phyloP scores from a whole-genome alignment of 2,329 filamentous ascomycete species.

The Lasiodiplodia sp. region DNA sequence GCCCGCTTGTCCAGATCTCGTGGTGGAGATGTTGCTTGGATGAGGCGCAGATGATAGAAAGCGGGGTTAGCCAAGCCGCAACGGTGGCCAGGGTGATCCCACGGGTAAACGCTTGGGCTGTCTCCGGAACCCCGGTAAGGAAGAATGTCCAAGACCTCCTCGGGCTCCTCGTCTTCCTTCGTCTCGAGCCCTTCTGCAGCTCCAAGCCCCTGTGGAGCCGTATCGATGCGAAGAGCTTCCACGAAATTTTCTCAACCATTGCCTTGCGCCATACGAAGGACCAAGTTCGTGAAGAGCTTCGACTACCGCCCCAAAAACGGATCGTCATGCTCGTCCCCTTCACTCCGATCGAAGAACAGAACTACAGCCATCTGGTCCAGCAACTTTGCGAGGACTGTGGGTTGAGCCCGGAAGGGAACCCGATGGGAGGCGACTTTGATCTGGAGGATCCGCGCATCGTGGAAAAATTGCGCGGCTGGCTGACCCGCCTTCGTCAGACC shows the following conservation, averaged over 20 bases:
- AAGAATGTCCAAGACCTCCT: conserved; percentile 80
- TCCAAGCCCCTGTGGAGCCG: conserved; percentile 71
- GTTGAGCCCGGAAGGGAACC: conserved; percentile 69
- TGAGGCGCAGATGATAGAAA: conserved; percentile 93
- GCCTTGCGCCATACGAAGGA: conserved; percentile 87
- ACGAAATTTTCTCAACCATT: conserved; percentile 72
- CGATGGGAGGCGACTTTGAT: conserved; percentile 69
- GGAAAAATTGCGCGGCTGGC: conserved; percentile 79
- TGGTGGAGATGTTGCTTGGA: conserved; percentile 86
- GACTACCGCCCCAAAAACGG: conserved; percentile 81
- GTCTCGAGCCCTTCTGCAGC: conserved; percentile 77
- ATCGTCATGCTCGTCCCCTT: conserved; percentile 91
- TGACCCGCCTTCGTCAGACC: conserved; percentile 79
- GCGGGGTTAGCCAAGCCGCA: conserved; percentile 82
- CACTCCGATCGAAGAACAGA: conserved; percentile 87
- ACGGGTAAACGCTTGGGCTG: conserved; percentile 86
- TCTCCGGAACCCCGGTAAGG: conserved; percentile 89
- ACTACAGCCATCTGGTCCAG: conserved; percentile 79
- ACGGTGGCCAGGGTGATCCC: conserved; percentile 81
- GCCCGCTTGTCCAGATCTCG: conserved; percentile 78
- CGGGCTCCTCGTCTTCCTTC: conserved; percentile 82
- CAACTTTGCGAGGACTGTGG: conserved; percentile 76
- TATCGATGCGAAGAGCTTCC: conserved; percentile 72
- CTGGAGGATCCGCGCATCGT: conserved; percentile 59
- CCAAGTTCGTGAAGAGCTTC: conserved; percentile 77